Conservation (phyloP, 108 stramenopile species). For the Mediolabrus comicus region DNA sequence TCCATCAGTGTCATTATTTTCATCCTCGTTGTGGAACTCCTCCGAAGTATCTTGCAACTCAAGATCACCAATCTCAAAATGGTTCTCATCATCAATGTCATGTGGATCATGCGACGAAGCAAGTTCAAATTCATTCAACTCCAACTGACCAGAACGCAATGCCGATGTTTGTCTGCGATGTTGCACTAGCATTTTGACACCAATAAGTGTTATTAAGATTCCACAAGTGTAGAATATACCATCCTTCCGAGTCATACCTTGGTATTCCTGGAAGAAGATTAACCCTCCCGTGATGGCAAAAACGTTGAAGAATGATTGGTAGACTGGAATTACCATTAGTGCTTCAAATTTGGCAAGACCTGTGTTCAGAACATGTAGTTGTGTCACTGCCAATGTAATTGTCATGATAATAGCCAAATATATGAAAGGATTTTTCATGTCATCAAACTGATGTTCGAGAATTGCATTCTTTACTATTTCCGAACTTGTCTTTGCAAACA, state of each 20-base stretch:
- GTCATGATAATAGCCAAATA: constrained; percentile 26
- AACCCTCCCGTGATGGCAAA: constrained; percentile 43
- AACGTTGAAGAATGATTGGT: constrained; percentile 43
- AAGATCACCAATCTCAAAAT: too few relatives aligned
- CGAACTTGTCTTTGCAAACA: constrained; percentile 42
- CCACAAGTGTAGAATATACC: constrained; percentile 7
- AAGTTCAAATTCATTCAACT: too few relatives aligned
- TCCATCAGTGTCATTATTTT: too few relatives aligned
- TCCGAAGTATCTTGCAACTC: too few relatives aligned
- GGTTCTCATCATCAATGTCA: too few relatives aligned
- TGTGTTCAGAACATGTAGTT: constrained; percentile 45
- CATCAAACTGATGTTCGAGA: constrained; percentile 17
- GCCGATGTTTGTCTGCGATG: constrained; percentile 2
- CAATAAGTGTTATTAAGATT: constrained; percentile 8
- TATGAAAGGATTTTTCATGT: constrained; percentile 18
- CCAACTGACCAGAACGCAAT: too few relatives aligned
- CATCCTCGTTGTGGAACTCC: too few relatives aligned
- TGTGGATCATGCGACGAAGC: too few relatives aligned
- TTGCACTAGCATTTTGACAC: constrained; percentile 16
- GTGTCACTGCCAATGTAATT: constrained; percentile 29
- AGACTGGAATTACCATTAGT: constrained; percentile 44
- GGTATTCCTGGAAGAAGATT: constrained; percentile 55
- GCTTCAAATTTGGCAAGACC: constrained; percentile 47
- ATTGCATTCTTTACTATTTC: constrained; percentile 50
- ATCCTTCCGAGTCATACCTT: constrained; percentile 8